phyloP scores from a whole-genome alignment of 805 yeast species.

The Limtongozyma cylindracea region DNA sequence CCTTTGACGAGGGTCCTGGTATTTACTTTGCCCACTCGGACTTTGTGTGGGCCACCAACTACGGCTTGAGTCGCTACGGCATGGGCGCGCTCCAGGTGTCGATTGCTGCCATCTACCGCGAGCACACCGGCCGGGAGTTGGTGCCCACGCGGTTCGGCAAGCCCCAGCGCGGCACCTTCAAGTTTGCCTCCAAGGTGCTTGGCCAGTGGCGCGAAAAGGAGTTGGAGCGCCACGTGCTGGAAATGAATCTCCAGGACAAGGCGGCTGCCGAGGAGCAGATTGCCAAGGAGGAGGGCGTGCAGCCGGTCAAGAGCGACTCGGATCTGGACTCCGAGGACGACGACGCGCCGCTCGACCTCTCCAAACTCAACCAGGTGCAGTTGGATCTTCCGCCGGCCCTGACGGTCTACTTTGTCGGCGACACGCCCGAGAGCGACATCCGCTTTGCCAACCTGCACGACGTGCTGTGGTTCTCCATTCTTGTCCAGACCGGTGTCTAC shows the following conservation, averaged over 20 bases:
- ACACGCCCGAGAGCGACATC: slow-evolving; percentile 74
- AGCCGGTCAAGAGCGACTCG: no score
- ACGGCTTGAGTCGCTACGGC: slow-evolving; percentile 61
- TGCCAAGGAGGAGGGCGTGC: slow-evolving; percentile 13
- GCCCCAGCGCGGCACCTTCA: slow-evolving; percentile 73
- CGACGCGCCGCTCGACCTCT: slow-evolving; percentile 7
- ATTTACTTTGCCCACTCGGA: slow-evolving; percentile 81
- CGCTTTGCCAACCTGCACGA: slow-evolving; percentile 76
- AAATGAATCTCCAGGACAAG: slow-evolving; percentile 16
- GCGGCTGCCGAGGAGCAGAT: slow-evolving; percentile 15
- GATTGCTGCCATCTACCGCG: slow-evolving; percentile 62
- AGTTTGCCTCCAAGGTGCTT: slow-evolving; percentile 58
- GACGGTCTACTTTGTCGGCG: slow-evolving; percentile 75
- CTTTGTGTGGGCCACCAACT: slow-evolving; percentile 84
- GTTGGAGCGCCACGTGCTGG: slow-evolving; percentile 46
- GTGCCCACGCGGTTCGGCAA: slow-evolving; percentile 72
- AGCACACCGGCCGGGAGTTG: slow-evolving; percentile 62
- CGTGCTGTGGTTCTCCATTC: slow-evolving; percentile 60
- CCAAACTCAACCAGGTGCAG: slow-evolving; percentile 10
- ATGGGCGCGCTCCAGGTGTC: slow-evolving; percentile 90
- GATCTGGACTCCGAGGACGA: slow-evolving; percentile 9
- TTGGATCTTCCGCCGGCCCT: slow-evolving; percentile 60
- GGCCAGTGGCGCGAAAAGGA: slow-evolving; percentile 59
- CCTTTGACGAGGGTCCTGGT: slow-evolving; percentile 56
- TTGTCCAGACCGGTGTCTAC: slow-evolving; percentile 75